Evolutionary conservation across 2,329 filamentous ascomycete species (phyloP).

Genomic region (Fusarium compactum): DNA sequence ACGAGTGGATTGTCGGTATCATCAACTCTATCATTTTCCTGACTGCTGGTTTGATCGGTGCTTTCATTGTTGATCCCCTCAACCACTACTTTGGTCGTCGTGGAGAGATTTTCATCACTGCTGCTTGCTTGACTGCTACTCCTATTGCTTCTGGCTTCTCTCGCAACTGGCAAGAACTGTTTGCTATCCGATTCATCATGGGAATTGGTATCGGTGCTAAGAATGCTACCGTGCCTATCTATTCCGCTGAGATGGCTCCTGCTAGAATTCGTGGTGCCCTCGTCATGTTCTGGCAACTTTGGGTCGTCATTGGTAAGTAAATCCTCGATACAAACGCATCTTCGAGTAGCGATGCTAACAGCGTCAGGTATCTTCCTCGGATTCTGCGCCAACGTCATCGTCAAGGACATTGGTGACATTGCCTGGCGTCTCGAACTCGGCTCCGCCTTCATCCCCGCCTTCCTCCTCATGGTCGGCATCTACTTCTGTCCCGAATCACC

Average conservation of each 20-base stretch:
- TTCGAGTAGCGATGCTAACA: accelerated
- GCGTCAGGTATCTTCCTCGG: conserved; percentile 55
- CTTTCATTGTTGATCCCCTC: conserved; percentile 69
- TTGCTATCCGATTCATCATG: conserved; percentile 74
- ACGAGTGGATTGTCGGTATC: conserved; percentile 69
- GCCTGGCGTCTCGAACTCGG: conserved; percentile 63
- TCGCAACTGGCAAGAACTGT: conserved; percentile 74
- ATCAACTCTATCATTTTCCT: conserved; percentile 61
- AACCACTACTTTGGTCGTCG: conserved; percentile 60
- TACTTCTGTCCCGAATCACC: conserved; percentile 75
- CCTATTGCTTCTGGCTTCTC: conserved; percentile 74
- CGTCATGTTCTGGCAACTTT: conserved; percentile 85
- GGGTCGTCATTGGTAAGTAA: conserved; percentile 65
- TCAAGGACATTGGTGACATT: conserved; percentile 43
- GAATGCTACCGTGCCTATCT: conserved; percentile 75
- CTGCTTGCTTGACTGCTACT: conserved; percentile 75
- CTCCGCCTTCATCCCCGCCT: conserved; percentile 69
- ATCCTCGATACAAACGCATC: accelerated
- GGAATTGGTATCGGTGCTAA: conserved; percentile 78
- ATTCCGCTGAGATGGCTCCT: conserved; percentile 78
- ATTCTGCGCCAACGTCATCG: conserved; percentile 53
- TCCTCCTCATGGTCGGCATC: conserved; percentile 66
- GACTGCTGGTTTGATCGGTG: conserved; percentile 51
- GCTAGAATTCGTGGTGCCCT: conserved; percentile 77
- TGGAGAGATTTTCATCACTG: conserved; percentile 77